Evolutionary conservation across 2,329 filamentous ascomycete genomes (phyloP), one percentile per base, ranked within the genome.

Genomic region (Stemphylium beticola): DNA sequence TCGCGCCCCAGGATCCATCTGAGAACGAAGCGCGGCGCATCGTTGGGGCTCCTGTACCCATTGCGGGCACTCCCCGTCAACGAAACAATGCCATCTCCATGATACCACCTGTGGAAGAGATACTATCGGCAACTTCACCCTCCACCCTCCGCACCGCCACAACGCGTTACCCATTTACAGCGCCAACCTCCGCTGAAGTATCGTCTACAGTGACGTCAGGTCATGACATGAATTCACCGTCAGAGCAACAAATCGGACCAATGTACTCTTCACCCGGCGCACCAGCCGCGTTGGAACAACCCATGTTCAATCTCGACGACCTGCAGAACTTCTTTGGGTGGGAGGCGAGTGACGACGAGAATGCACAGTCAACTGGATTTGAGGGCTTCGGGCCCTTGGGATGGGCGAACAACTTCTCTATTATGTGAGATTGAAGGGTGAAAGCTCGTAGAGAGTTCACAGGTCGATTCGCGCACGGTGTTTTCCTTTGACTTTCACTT

Each of bases 321-420:
- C 37, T 72, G 2, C 69, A 72, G 22, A 71, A 72, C 17, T 72
- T 72, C 49, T 72, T 72, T 45, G 66, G 69, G 18, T 71, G 68
- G 68, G 65, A 68, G 17, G 64, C 63, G 18, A 67, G 49, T 29
- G 60, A 60, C 12, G 57, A 60, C 12, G 67, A 69, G 42, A 65
- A 67, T 36, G 64, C 61, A 15, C 68, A 68, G 36, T 58, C 63
- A 1, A 71, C 69, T 2, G 69, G 69, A 0, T 66, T 72, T 7
- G 68, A 72, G 22, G 67, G 62, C 1, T 64, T 72, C 50, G 68
- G 68, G 0, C 66, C 64, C 12, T 40, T 72, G n/a, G 68, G 69
- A 7, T 72, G 69, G 69, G 54, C 61, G 9, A 68, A 68, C 20
- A 65, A 68, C 37, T 68, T 68, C 29, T 66, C 62, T 1, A 63